These are phyloP conservation scores for Eucalyptus melliodora DNA, from an alignment of 345 rosid species.

Conservation along the genomic window DNA sequence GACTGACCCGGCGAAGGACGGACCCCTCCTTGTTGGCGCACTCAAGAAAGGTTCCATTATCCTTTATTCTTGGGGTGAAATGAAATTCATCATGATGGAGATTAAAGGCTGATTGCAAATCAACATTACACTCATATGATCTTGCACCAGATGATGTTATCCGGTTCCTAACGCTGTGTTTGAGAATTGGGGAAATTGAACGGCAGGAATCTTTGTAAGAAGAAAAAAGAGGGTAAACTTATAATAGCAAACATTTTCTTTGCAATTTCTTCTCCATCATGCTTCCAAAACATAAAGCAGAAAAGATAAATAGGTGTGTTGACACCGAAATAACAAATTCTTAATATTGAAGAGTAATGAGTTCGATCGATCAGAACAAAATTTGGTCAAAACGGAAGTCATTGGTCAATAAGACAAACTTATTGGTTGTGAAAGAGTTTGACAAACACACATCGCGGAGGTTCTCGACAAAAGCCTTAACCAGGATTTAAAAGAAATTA, in stretches of 20 bases:
- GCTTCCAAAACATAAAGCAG: neutral
- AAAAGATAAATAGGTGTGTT: neutral
- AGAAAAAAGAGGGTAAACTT: neutral
- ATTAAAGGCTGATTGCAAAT: neutral
- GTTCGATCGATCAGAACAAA: neutral
- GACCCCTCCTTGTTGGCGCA: neutral
- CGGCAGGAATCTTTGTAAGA: neutral
- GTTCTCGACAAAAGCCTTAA: neutral
- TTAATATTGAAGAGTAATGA: neutral
- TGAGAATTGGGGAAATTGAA: neutral
- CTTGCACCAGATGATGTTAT: neutral
- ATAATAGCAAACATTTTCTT: neutral
- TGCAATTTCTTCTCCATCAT: neutral
- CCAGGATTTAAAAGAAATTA: rapidly evolving
- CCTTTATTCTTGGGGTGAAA: neutral
- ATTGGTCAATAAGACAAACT: neutral
- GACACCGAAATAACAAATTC: neutral
- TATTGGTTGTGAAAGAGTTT: neutral
- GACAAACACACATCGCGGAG: neutral
- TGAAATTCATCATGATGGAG: neutral
- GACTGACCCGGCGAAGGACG: neutral
- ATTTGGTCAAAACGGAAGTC: neutral
- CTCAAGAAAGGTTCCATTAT: neutral
- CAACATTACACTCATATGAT: neutral
- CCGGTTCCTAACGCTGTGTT: neutral